Evolutionary conservation across 345 rosid genomes (phyloP).

Genomic region (Eucalyptus fibrosa): DNA sequence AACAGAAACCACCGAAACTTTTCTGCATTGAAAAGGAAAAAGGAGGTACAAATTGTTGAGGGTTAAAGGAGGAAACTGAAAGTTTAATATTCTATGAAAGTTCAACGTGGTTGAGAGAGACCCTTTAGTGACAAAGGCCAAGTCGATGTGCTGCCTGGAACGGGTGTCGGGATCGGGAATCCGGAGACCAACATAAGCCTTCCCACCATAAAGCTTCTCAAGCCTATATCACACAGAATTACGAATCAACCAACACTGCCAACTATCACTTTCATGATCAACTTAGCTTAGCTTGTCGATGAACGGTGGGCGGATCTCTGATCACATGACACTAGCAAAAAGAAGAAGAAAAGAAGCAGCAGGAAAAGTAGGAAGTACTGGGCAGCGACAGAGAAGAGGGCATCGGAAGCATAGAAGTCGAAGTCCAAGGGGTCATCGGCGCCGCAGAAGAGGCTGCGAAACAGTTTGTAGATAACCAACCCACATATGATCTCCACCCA

Average conservation of each 20-base stretch:
- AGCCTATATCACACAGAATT: constrained; percentile 19
- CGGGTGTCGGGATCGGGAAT: constrained; percentile 85
- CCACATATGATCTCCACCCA: constrained; percentile 79
- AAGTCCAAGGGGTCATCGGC: constrained; percentile 42
- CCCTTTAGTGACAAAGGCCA: constrained; percentile 61
- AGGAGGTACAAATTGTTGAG: not conserved
- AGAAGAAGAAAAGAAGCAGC: not conserved
- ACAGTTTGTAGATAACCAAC: constrained; percentile 38
- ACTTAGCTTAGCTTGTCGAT: not conserved
- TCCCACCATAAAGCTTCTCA: constrained; percentile 79
- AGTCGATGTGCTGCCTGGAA: constrained; percentile 54
- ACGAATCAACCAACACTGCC: not conserved
- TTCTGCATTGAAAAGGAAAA: constrained; percentile 15
- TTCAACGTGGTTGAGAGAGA: not conserved
- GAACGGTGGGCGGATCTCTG: not conserved
- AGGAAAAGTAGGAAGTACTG: constrained; percentile 12
- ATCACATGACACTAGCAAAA: not conserved
- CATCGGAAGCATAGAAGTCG: constrained; percentile 44
- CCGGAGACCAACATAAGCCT: constrained; percentile 71
- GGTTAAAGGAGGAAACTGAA: not conserved
- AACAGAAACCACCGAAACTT: constrained; percentile 55
- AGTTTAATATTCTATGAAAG: not conserved
- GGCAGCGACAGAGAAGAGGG: constrained; percentile 60
- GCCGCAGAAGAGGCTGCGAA: constrained; percentile 33
- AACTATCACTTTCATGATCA: not conserved